These are phyloP conservation scores for Colletotrichum lupini DNA, from an alignment of 2,329 filamentous ascomycete species.

Conservation along the genomic window DNA sequence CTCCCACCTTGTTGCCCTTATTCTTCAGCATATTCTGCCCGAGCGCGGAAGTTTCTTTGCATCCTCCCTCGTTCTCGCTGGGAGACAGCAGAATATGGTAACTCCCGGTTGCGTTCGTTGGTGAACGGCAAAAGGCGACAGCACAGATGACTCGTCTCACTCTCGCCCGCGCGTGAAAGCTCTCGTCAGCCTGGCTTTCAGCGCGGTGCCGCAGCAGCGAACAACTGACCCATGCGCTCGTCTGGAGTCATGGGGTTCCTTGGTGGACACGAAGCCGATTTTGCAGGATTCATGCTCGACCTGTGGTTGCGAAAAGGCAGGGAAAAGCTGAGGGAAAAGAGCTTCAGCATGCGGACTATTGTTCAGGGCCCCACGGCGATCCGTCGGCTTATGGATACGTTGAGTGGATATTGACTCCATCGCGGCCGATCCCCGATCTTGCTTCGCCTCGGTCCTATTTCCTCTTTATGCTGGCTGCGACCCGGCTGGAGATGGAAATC, in stretches of 20 bases:
- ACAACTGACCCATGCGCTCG: constrained; percentile 5
- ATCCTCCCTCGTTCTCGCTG: not conserved
- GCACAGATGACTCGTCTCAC: constrained; percentile 1
- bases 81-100: not conserved
- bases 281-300: constrained; percentile 18
- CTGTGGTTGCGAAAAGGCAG: not conserved
- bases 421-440: constrained; percentile 19
- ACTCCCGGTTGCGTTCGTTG: not conserved
- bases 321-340: not conserved
- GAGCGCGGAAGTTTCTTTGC: not conserved
- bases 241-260: not conserved
- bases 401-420: not conserved
- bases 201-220: not conserved
- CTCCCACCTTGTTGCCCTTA: not conserved
- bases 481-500: not conserved
- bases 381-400: constrained; percentile 10
- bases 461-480: constrained; percentile 15
- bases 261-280: not conserved
- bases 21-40: not conserved
- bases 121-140: not conserved
- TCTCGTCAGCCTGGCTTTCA: not conserved
- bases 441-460: constrained; percentile 1
- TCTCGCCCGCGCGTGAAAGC: not conserved
- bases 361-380: constrained; percentile 14
- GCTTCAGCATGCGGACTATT: not conserved